Percentiles rank a stretch among this genome's conserved stretches.
phyloP scores from a whole-genome alignment of 2,329 filamentous ascomycete species.

The Colletotrichum tropicale region DNA sequence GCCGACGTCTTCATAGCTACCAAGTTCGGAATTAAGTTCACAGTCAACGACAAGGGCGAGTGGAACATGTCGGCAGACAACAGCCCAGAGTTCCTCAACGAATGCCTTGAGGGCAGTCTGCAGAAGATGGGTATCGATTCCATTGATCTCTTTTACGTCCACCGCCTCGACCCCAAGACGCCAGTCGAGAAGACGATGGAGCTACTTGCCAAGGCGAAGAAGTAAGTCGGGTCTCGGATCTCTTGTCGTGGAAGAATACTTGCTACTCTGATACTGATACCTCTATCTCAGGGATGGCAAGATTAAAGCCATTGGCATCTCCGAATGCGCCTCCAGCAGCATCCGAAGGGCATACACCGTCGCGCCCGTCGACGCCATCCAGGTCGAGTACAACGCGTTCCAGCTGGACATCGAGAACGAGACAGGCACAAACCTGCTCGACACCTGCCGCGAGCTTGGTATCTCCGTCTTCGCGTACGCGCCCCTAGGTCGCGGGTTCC shows the following conservation, averaged over 20 bases:
- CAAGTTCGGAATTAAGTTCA: background rate
- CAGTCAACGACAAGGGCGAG: background rate
- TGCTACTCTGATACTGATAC: background rate
- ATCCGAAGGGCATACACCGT: background rate
- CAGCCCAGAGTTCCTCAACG: constrained; percentile 45
- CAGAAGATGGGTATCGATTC: constrained; percentile 51
- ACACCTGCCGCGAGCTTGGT: background rate
- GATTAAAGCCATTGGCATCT: background rate
- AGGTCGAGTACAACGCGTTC: background rate
- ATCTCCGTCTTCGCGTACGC: background rate
- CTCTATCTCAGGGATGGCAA: accelerated
- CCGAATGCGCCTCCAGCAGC: background rate
- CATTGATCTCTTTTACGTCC: constrained; percentile 61
- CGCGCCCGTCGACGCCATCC: background rate
- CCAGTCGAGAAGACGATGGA: constrained; percentile 39
- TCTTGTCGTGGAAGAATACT: background rate
- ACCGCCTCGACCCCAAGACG: constrained; percentile 50
- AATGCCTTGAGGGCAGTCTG: constrained; percentile 37
- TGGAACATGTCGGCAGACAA: background rate
- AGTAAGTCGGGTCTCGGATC: accelerated
- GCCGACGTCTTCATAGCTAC: background rate
- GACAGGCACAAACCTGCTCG: background rate
- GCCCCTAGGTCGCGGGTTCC: background rate
- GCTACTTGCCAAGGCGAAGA: background rate
- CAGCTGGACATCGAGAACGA: background rate